phyloP scores from a whole-genome alignment of 805 yeast genomes.

The Barnettozyma pratensis region DNA sequence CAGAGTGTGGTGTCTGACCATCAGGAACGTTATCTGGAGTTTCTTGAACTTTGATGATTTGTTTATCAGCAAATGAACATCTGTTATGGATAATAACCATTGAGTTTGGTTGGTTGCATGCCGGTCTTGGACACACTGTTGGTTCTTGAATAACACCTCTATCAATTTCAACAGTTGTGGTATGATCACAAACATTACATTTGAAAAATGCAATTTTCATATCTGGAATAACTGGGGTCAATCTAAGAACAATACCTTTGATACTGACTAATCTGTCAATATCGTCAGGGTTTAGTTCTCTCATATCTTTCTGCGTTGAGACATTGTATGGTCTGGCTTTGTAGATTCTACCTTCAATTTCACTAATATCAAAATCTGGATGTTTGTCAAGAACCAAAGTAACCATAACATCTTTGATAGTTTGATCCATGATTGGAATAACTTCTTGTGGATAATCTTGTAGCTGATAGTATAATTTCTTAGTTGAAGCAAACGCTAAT shows the following conservation, averaged over 20 bases:
- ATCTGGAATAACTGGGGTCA: conserved; percentile 92
- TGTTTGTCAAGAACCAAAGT: conserved; percentile 56
- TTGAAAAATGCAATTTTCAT: conserved; percentile 96
- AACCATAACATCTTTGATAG: conserved; percentile 84
- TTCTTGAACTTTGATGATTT: conserved; percentile 89
- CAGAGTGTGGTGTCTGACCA: conserved; percentile 97
- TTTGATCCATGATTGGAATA: conserved; percentile 96
- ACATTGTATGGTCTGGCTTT: conserved; percentile 88
- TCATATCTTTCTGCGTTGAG: conserved; percentile 70
- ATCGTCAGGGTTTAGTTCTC: conserved; percentile 90
- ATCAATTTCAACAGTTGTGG: conserved; percentile 86
- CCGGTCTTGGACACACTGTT: conserved; percentile 82
- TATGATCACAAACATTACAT: conserved; percentile 92
- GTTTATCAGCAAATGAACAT: conserved; percentile 91
- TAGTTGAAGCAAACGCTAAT: conserved; percentile 67
- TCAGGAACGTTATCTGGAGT: conserved; percentile 96
- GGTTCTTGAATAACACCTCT: conserved; percentile 95
- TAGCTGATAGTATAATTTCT: conserved; percentile 77
- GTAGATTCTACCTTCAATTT: conserved; percentile 75
- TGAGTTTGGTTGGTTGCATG: conserved; percentile 76
- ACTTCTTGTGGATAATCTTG: conserved; percentile 95
- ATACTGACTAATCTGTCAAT: conserved; percentile 89
- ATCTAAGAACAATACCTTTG: conserved; percentile 84
- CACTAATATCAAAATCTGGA: conserved; percentile 48
- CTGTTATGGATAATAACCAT: conserved; percentile 91